Percentiles rank a stretch among this genome's conserved stretches.
These are phyloP conservation scores for Rhizopogon hawkerae DNA, from an alignment of 1,284 basidiomycete genomes.

Conservation along the genomic window DNA sequence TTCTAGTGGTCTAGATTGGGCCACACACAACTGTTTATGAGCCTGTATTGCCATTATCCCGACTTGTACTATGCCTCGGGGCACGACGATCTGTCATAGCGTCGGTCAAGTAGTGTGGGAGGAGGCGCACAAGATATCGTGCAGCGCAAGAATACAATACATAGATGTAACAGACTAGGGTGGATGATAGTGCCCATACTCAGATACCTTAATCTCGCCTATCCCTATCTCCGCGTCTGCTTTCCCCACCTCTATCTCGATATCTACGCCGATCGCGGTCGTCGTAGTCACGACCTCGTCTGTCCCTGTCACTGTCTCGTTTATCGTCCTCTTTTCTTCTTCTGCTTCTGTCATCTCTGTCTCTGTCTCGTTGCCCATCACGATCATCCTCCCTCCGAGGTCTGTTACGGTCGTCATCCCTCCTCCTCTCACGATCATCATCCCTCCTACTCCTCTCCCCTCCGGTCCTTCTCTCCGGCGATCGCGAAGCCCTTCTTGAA, in stretches of 20 bases:
- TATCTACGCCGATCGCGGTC: conserved; percentile 22
- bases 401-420: conserved; percentile 18
- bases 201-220: conserved; percentile 3
- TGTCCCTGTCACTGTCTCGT: conserved; percentile 6
- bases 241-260: conserved; percentile 22
- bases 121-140: neutral
- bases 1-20: no score
- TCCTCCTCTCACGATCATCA: conserved; percentile 24
- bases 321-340: conserved; percentile 9
- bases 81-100: no score
- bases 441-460: conserved; percentile 9
- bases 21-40: no score
- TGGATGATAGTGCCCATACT: neutral
- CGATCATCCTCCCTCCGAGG: conserved; percentile 11
- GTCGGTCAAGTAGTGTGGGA: no score
- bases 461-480: conserved; percentile 19
- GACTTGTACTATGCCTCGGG: no score
- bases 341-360: conserved; percentile 5
- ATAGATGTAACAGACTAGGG: neutral
- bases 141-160: neutral
- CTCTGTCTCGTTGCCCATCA: conserved; percentile 15
- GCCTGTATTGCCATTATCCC: no score
- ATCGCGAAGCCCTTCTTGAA: conserved; percentile 23
- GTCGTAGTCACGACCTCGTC: conserved; percentile 13
- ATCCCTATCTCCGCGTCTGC: conserved; percentile 16